phyloP scores from a whole-genome alignment of 306 rosid species.

The barrel medic (Medicago truncatula) region DNA sequence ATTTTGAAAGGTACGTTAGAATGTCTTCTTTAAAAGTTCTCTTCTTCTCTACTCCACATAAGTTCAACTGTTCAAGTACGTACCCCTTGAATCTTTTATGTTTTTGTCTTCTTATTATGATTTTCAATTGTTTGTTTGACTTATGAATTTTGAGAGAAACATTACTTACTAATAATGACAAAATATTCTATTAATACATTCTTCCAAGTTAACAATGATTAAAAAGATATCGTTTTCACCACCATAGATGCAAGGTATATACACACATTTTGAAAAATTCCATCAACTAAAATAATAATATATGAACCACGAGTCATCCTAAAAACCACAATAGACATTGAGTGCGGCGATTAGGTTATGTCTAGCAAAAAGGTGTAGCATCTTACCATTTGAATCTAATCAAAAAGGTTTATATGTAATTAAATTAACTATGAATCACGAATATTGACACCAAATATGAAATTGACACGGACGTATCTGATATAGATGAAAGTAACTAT shows the following conservation, averaged over 20 bases:
- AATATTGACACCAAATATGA: no score
- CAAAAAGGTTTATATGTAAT: no score
- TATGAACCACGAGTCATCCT: background rate
- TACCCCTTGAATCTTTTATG: background rate
- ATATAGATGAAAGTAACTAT: no score
- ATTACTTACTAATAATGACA: background rate
- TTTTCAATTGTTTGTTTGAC: background rate
- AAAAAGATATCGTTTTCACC: background rate
- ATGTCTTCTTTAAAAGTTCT: background rate
- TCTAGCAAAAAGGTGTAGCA: no score
- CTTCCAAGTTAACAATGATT: background rate
- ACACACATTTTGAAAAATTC: background rate
- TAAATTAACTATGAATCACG: no score
- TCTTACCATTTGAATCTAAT: no score
- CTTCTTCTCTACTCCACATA: constrained; percentile 19
- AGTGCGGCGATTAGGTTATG: no score
- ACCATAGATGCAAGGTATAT: background rate
- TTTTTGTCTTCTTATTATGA: background rate
- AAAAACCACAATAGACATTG: background rate
- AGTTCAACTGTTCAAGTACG: background rate
- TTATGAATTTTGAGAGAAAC: background rate
- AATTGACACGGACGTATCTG: no score
- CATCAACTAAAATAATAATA: background rate
- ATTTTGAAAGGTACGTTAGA: background rate
- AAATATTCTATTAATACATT: background rate